A percentile compares a stretch with the other conserved stretches of the same genome.
Evolutionary conservation across 225 moss, liverwort and hornwort genomes (phyloP).

Genomic region (Anthoceros angustus): DNA sequence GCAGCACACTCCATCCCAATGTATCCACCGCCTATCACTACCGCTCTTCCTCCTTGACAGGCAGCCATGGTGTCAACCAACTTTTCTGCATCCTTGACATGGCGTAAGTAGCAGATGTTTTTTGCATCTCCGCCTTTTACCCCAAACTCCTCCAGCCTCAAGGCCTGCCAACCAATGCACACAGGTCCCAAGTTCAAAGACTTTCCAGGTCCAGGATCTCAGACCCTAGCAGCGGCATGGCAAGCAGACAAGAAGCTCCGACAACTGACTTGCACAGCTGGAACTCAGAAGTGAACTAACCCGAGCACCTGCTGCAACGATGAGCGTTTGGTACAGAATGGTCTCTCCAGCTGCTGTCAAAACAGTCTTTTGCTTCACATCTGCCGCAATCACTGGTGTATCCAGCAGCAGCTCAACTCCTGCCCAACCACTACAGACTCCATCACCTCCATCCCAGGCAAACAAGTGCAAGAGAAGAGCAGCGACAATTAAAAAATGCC

Average conservation of each 20-base stretch:
- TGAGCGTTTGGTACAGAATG: slow-evolving; percentile 42
- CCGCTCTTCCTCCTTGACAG: slow-evolving; percentile 57
- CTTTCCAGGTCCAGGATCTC: no score
- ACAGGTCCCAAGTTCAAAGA: no score
- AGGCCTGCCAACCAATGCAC: slow-evolving; percentile 31
- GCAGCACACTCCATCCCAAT: slow-evolving; percentile 99
- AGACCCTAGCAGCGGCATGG: neutral
- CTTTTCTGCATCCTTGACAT: slow-evolving; percentile 47
- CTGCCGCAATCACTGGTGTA: slow-evolving; percentile 48
- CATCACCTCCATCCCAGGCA: neutral
- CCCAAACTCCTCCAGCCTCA: slow-evolving; percentile 95
- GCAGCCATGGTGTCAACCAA: slow-evolving; percentile 48
- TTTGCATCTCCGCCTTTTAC: slow-evolving; percentile 53
- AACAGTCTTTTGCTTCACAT: slow-evolving; percentile 38
- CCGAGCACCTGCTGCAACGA: slow-evolving; percentile 87
- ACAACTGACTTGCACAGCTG: neutral
- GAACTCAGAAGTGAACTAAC: slow-evolving; percentile 22
- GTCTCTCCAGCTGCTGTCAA: slow-evolving; percentile 76
- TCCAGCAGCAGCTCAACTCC: slow-evolving; percentile 83
- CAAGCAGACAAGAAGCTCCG: neutral
- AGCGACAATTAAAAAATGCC: neutral
- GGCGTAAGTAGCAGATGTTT: slow-evolving; percentile 78
- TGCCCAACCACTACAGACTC: slow-evolving; percentile 14
- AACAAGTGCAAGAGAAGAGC: neutral
- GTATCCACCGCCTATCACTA: slow-evolving; percentile 95